Evolutionary conservation across 169 alveolate genomes (phyloP).

Genomic region (Plasmodium fragile): DNA sequence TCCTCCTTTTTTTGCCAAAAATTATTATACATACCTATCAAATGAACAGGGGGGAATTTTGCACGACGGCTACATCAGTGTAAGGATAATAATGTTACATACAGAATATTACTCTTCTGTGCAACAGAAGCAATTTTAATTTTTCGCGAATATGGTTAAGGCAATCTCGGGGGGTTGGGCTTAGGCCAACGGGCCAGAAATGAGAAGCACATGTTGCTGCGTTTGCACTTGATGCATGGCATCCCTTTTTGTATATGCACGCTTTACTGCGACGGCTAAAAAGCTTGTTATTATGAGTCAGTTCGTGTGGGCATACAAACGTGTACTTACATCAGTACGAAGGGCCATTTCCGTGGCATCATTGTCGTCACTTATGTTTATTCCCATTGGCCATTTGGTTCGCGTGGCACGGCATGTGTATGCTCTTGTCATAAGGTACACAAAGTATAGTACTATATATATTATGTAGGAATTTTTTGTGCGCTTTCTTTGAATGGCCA

Average conservation of each 20-base stretch:
- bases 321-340: background rate
- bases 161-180: background rate
- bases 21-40: background rate
- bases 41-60: background rate
- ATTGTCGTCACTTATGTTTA: background rate
- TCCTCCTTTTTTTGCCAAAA: background rate
- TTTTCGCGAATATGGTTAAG: background rate
- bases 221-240: background rate
- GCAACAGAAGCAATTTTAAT: background rate
- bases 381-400: background rate
- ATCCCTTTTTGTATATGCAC: background rate
- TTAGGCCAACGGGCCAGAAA: background rate
- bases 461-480: background rate
- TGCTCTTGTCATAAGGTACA: background rate
- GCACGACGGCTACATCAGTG: background rate
- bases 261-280: background rate
- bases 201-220: background rate
- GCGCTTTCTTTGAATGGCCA: background rate
- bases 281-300: background rate
- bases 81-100: background rate
- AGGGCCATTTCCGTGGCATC: background rate
- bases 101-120: background rate
- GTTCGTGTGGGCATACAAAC: background rate
- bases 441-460: background rate
- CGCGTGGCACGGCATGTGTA: background rate